Evolutionary conservation across 2,329 filamentous ascomycete genomes (phyloP), one percentile per base, ranked within the genome.

Genomic region (Helotiales sp.): DNA sequence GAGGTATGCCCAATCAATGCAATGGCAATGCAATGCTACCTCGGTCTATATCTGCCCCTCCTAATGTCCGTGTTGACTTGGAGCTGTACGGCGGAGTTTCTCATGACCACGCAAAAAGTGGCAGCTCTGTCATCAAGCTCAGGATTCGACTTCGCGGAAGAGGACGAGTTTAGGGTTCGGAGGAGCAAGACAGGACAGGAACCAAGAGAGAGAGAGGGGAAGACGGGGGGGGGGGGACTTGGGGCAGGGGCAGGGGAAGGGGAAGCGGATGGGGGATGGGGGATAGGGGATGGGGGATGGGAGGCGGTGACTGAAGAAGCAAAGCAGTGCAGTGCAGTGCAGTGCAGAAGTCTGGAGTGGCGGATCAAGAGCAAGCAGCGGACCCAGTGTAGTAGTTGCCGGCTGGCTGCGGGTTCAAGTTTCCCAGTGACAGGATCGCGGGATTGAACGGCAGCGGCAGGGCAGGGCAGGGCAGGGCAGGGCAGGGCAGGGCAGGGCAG

Each of bases 31-130:
- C n/a, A n/a, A n/a, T 45, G 57, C 57, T 60, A 60, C 37, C 57
- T 60, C 57, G 37, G 57, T 47, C 26, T 60, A 22, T 45, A 30
- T 30, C 17, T 60, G 22, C 37, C 57, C 57, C 57, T 60, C 57
- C 57, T 60, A 47, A 28, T 45, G 55, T 59, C 57, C 37, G 57
- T 45, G 34, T 60, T 60, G 57, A 60, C 57, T 60, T 60, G 37
- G 7, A 28, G 24, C 7, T 60, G 37, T 60, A n/a, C 26, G 57
- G 37, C 17, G 17, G 15, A 47, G 22, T 6, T 20, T 60, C 37
- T 60, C 57, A 60, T 60, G 37, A 60, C 57, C 37, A 60, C 34
- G 22, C 15, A n/a, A 24, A 15, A 47, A 43, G 40, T 5, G 24
- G 26, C 15, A 7, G 37, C 24, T 13, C 45, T 11, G n/a, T 22